These are phyloP conservation scores for Piloderma croceum DNA, from an alignment of 768 basidiomycete species.

Conservation along the genomic window DNA sequence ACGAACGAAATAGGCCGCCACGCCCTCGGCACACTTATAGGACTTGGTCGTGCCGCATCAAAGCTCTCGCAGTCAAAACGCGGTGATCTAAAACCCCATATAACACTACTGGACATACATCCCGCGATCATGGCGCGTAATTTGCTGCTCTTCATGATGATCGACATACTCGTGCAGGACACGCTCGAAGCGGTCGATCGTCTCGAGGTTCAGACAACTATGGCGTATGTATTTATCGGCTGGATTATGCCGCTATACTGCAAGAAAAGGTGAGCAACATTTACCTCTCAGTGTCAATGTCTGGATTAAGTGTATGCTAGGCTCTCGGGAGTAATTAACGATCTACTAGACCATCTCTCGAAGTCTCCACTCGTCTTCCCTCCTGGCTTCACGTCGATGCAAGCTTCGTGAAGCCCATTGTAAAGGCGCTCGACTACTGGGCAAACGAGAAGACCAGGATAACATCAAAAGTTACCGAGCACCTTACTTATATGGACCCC, in stretches of 20 bases:
- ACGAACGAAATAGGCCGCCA: conserved; percentile 4
- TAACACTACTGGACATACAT: conserved; percentile 16
- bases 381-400: conserved; percentile 11
- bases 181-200: neutral
- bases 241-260: conserved; percentile 3
- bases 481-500: neutral
- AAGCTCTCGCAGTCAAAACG: conserved; percentile 1
- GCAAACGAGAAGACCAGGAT: neutral
- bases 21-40: conserved; percentile 9
- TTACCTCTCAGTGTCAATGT: too few relatives aligned
- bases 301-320: too few relatives aligned
- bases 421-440: neutral
- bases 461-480: neutral
- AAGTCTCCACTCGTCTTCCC: conserved; percentile 8
- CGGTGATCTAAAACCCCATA: conserved; percentile 3
- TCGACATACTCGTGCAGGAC: conserved; percentile 7
- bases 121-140: conserved; percentile 11
- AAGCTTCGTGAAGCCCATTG: neutral
- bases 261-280: conserved; percentile 6
- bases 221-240: neutral
- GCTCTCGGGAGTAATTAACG: conserved; percentile 2
- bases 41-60: conserved; percentile 4
- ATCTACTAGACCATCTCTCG: conserved; percentile 2
- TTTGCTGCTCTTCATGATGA: conserved; percentile 10
- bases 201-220: conserved; percentile 6